Conservation (phyloP, 1,284 basidiomycete genomes). For the Cutaneotrichosporon cyanovorans region DNA sequence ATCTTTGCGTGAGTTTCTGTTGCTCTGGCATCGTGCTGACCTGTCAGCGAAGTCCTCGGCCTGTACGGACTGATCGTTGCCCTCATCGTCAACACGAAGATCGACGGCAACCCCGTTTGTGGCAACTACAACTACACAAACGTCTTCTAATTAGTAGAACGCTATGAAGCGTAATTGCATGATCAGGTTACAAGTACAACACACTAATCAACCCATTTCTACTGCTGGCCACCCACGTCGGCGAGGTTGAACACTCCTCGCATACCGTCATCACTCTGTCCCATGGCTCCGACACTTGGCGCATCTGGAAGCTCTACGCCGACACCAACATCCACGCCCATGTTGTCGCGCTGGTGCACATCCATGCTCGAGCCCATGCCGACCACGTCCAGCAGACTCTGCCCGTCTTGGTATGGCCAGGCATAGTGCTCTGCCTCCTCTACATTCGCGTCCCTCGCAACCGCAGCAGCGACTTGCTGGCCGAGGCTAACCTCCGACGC, state of each 20-base stretch:
- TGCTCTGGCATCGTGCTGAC: background rate
- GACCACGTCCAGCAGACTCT: conserved; percentile 32
- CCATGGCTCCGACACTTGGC: background rate
- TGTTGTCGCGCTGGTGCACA: background rate
- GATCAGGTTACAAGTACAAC: background rate
- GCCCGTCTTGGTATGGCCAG: conserved; percentile 29
- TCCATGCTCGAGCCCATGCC: conserved; percentile 5
- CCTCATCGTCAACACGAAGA: conserved; percentile 50
- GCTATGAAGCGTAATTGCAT: conserved; percentile 1
- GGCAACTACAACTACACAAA: conserved; percentile 1
- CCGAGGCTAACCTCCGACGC: conserved; percentile 8
- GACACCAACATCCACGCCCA: background rate
- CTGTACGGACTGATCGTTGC: conserved; percentile 54
- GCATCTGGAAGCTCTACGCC: background rate
- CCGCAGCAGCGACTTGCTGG: conserved; percentile 15
- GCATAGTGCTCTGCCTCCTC: conserved; percentile 16
- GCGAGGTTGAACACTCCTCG: conserved; percentile 13
- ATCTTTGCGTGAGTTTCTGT: conserved; percentile 48
- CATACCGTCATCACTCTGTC: conserved; percentile 5
- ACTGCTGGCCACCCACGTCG: conserved; percentile 4
- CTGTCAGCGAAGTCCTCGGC: conserved; percentile 42
- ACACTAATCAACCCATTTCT: conserved; percentile 2
- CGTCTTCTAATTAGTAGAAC: conserved; percentile 4
- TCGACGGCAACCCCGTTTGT: conserved; percentile 18
- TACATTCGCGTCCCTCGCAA: conserved; percentile 2